Evolutionary conservation across 2,329 filamentous ascomycete species (phyloP), one percentile per base, ranked within the genome.

Genomic region (Fusarium sp.): DNA sequence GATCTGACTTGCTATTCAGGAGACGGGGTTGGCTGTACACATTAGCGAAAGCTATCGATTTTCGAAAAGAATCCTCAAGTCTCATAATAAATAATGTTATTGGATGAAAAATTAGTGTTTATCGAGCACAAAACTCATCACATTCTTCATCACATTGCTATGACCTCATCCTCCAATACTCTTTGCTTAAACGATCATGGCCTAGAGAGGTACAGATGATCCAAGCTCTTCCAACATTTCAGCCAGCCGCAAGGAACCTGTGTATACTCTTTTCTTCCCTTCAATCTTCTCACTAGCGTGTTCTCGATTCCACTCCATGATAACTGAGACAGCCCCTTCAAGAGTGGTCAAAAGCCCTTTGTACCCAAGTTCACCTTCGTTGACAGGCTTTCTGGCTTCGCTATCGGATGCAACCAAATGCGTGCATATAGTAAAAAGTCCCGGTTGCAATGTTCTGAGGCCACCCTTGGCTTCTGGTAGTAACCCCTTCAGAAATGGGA

Each of bases 391-490:
- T 5, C 10, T 48, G 2, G 57, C 57, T 10, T 62, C 42, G 5
- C 9, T 7, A 33, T 63, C 48, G 2, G 47, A 63, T 9, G 38
- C 57, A 18, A 62, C 4, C 12, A 62, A 12, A 13, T 62, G 60
- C 3, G 60, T 63, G 21, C 57, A 62, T 9, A 56, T 49, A 3
- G 57, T 48, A 11, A 63, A 55, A 6, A 56, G 15, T 3, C 48
- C 57, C 2, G 60, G 42, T 8, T 63, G 60, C 3, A 63, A 11
- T 2, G 21, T 41, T 10, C 29, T 55, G 0, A 55, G 8, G 6
- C 62, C 47, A 0, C 60, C 57, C 10, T 29, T 35, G 5, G 43
- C 16, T 5, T 62, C 57, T 7, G 31, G 42, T 4, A 63, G 5
- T 1, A 43, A 1, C 8, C 7, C 11, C 6, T 5, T 48, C 2